Evolutionary conservation across 1,139 yeast genomes (phyloP).

Genomic region (Zhuliangozyma blackwelliae): DNA sequence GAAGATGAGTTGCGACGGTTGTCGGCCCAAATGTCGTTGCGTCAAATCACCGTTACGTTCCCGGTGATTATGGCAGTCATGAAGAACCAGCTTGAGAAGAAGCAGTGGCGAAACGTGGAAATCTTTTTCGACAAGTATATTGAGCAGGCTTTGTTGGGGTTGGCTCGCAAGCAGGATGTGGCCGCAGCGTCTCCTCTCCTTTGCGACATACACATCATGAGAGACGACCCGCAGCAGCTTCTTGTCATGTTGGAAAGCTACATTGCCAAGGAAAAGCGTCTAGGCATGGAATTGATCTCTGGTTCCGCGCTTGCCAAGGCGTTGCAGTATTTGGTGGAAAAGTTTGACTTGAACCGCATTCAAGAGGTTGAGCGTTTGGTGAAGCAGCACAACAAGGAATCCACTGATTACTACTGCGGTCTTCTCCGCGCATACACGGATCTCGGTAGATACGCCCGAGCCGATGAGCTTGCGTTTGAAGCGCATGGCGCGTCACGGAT

Average conservation of each 20-base stretch:
- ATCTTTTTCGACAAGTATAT: conserved; percentile 16
- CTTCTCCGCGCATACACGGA: conserved; percentile 25
- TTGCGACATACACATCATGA: conserved; percentile 34
- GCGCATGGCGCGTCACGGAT: conserved; percentile 26
- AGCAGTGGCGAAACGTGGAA: conserved; percentile 23
- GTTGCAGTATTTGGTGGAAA: conserved; percentile 18
- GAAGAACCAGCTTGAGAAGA: conserved; percentile 43
- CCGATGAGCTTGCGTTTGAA: conserved; percentile 24
- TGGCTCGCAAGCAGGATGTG: conserved; percentile 2
- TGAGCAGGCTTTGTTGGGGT: background rate
- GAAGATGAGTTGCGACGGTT: conserved; percentile 49
- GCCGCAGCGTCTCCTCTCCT: conserved; percentile 33
- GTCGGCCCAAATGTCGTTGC: conserved; percentile 41
- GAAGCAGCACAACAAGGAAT: conserved; percentile 11
- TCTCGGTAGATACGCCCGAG: conserved; percentile 30
- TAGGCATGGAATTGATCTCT: conserved; percentile 15
- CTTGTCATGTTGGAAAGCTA: conserved; percentile 39
- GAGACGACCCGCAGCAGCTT: conserved; percentile 33
- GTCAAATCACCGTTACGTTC: conserved; percentile 47
- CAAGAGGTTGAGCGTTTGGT: conserved; percentile 20
- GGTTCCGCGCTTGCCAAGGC: conserved; percentile 13
- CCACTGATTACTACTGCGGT: conserved; percentile 13
- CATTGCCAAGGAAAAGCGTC: conserved; percentile 14
- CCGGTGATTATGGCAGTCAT: conserved; percentile 48
- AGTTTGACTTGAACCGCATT: conserved; percentile 22